Conservation (phyloP, 2,329 filamentous ascomycete species). For the Exophiala calicioides region DNA sequence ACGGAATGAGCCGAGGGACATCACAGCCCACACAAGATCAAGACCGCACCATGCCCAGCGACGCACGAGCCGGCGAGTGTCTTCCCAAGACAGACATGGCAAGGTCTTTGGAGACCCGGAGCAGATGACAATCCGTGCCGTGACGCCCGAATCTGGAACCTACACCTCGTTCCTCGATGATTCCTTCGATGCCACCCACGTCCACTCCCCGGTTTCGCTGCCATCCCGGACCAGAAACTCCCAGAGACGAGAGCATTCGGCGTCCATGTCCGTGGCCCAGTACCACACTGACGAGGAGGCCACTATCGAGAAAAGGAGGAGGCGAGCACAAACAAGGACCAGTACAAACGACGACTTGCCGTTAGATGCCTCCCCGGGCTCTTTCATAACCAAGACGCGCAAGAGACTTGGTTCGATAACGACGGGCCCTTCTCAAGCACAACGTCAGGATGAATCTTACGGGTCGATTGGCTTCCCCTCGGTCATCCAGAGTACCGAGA, state of each 20-base stretch:
- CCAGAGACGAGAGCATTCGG: slow-evolving; percentile 23
- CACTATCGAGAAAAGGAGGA: slow-evolving; percentile 37
- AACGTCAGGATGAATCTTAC: slow-evolving; percentile 41
- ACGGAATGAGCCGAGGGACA: slow-evolving; percentile 12
- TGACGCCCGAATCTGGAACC: slow-evolving; percentile 46
- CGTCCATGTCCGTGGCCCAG: slow-evolving; percentile 30
- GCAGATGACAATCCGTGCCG: slow-evolving; percentile 47
- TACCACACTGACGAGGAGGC: slow-evolving; percentile 35
- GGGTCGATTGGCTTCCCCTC: slow-evolving; percentile 52
- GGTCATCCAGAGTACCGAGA: slow-evolving; percentile 41
- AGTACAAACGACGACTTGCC: slow-evolving; percentile 20
- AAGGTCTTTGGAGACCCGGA: slow-evolving; percentile 42
- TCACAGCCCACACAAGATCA: slow-evolving; percentile 15
- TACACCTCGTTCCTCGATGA: slow-evolving; percentile 36
- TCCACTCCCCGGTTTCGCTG: slow-evolving; percentile 28
- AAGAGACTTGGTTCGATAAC: slow-evolving; percentile 32
- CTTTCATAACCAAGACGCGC: slow-evolving; percentile 31
- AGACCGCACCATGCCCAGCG: slow-evolving; percentile 21
- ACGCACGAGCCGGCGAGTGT: slow-evolving; percentile 19
- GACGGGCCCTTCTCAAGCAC: slow-evolving; percentile 33
- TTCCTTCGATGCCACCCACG: slow-evolving; percentile 15
- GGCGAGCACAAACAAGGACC: slow-evolving; percentile 22
- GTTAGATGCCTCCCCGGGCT: slow-evolving; percentile 28
- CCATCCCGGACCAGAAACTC: slow-evolving; percentile 19
- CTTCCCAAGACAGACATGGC: slow-evolving; percentile 29